These are phyloP conservation scores for Pseudopithomyces chartarum DNA, from an alignment of 2,329 filamentous ascomycete genomes.

Conservation along the genomic window DNA sequence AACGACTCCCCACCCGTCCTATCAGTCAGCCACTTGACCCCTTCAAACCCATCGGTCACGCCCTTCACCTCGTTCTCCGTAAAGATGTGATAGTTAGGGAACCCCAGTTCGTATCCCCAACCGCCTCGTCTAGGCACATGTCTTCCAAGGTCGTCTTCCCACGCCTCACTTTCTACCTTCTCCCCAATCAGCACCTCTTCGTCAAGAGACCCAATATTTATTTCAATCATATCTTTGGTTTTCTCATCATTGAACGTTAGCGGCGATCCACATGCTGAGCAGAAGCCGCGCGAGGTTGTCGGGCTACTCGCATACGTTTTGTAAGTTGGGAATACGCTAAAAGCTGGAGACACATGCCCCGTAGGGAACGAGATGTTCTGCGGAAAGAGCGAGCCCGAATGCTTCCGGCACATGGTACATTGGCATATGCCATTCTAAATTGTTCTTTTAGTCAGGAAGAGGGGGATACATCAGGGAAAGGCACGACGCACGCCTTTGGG, in stretches of 20 bases:
- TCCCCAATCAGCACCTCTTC: constrained; percentile 31
- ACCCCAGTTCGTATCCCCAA: constrained; percentile 21
- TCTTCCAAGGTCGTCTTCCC: constrained; percentile 26
- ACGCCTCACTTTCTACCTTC: constrained; percentile 23
- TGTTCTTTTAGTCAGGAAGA: background rate
- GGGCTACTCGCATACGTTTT: constrained; percentile 25
- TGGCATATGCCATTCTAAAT: constrained; percentile 32
- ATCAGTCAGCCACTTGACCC: constrained; percentile 23
- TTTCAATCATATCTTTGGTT: constrained; percentile 17
- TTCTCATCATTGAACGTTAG: constrained; percentile 23
- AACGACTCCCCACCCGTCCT: constrained; percentile 19
- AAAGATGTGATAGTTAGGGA: constrained; percentile 27
- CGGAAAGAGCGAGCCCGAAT: constrained; percentile 26
- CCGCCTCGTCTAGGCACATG: constrained; percentile 27
- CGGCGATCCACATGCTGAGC: constrained; percentile 26
- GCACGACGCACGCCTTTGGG: constrained; percentile 17
- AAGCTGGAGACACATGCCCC: constrained; percentile 18
- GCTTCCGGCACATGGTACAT: constrained; percentile 37
- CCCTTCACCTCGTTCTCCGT: constrained; percentile 31
- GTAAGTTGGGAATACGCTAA: constrained; percentile 21
- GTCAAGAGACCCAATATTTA: constrained; percentile 31
- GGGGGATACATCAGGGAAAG: background rate
- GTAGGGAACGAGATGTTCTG: constrained; percentile 23
- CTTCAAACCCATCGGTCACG: constrained; percentile 29
- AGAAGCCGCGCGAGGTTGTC: constrained; percentile 26